Evolutionary conservation across 2,329 filamentous ascomycete genomes (phyloP).

Genomic region (Penicillium palitans): DNA sequence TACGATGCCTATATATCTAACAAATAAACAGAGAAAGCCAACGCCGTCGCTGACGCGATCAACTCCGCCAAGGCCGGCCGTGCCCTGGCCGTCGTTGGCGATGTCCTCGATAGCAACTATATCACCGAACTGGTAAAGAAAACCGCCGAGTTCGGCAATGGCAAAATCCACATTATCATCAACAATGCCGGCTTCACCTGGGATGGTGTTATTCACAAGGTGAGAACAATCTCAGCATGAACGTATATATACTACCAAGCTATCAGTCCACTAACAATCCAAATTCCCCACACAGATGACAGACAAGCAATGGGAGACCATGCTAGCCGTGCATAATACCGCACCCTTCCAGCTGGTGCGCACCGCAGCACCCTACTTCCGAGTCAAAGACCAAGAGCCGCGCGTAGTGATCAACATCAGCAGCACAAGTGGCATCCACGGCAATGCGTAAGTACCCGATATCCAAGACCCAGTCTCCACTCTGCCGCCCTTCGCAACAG

Average conservation of each 20-base stretch:
- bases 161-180: conserved; percentile 88
- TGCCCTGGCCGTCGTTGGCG: conserved; percentile 73
- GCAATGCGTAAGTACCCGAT: conserved; percentile 61
- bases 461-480: not conserved
- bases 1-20: not conserved
- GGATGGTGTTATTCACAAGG: conserved; percentile 89
- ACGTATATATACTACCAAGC: not conserved
- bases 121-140: conserved; percentile 70
- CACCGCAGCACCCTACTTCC: conserved; percentile 80
- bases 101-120: conserved; percentile 71
- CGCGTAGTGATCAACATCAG: conserved; percentile 82
- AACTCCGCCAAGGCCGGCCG: conserved; percentile 61
- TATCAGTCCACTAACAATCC: conserved; percentile 1
- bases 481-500: not conserved
- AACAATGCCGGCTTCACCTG: conserved; percentile 93
- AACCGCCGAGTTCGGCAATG: conserved; percentile 75
- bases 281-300: conserved; percentile 57
- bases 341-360: conserved; percentile 83
- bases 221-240: conserved; percentile 22
- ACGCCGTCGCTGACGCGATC: conserved; percentile 68
- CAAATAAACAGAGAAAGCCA: conserved; percentile 62
- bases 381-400: conserved; percentile 77
- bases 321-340: conserved; percentile 78
- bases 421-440: conserved; percentile 77
- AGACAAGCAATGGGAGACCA: conserved; percentile 89